phyloP scores from a whole-genome alignment of 2,329 filamentous ascomycete genomes.

The Pseudogymnoascus sp. region DNA sequence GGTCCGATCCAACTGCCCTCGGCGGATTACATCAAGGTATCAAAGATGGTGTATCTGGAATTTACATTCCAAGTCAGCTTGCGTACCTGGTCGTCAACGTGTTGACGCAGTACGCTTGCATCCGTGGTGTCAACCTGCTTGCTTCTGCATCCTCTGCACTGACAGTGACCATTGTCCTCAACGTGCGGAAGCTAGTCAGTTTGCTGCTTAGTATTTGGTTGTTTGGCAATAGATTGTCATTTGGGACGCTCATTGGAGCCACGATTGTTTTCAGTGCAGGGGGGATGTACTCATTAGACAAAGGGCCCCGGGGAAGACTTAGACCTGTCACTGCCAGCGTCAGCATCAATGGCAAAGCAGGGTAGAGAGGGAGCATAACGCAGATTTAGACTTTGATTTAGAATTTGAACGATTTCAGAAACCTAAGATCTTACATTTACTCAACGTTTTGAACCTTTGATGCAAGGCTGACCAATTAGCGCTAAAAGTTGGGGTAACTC shows the following conservation, averaged over 20 bases:
- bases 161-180: constrained; percentile 93
- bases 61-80: constrained; percentile 59
- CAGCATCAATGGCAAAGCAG: constrained; percentile 19
- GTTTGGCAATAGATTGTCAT: constrained; percentile 76
- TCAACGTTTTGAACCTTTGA: background rate
- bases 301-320: constrained; percentile 27
- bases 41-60: constrained; percentile 32
- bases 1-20: constrained; percentile 12
- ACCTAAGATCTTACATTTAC: background rate
- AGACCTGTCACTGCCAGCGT: constrained; percentile 20
- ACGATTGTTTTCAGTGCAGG: constrained; percentile 82
- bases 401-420: background rate
- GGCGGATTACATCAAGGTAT: constrained; percentile 32
- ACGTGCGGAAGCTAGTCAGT: constrained; percentile 89
- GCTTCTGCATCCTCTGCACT: constrained; percentile 82
- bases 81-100: constrained; percentile 69
- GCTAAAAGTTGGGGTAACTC: constrained; percentile 8
- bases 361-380: constrained; percentile 17
- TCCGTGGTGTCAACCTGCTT: constrained; percentile 90
- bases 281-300: constrained; percentile 81
- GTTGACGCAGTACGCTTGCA: constrained; percentile 87
- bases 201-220: constrained; percentile 86
- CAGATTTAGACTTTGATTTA: constrained; percentile 2
- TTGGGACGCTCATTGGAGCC: constrained; percentile 72
- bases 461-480: constrained; percentile 3